Conservation (phyloP, 169 alveolate genomes). For the Cryptosporidium ubiquitum region DNA sequence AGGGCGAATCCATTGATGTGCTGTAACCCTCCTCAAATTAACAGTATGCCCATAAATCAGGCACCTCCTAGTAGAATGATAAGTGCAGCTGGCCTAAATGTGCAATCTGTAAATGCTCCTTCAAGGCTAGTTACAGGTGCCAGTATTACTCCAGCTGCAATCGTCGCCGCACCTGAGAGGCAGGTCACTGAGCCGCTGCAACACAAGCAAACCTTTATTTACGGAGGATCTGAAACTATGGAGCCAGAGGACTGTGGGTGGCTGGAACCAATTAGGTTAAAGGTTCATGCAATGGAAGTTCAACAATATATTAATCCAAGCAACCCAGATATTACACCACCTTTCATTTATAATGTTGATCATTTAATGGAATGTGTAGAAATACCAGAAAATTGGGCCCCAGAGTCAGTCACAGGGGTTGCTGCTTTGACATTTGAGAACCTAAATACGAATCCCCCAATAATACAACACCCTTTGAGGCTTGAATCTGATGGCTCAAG, state of each 20-base stretch:
- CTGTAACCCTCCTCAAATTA: constrained; percentile 55
- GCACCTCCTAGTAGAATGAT: constrained; percentile 72
- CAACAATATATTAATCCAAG: constrained; percentile 70
- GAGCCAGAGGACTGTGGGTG: constrained; percentile 75
- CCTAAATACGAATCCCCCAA: constrained; percentile 57
- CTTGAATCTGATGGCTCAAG: constrained; percentile 56
- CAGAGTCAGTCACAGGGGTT: constrained; percentile 67
- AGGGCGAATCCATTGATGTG: constrained; percentile 71
- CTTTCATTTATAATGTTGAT: constrained; percentile 62
- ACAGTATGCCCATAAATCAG: constrained; percentile 27
- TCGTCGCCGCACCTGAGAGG: constrained; percentile 68
- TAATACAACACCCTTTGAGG: constrained; percentile 46
- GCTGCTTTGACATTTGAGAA: constrained; percentile 73
- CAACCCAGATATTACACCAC: constrained; percentile 68
- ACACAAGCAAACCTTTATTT: constrained; percentile 63
- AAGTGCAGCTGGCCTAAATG: constrained; percentile 72
- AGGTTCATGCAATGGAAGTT: constrained; percentile 73
- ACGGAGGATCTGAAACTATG: constrained; percentile 73
- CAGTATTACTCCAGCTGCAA: constrained; percentile 62
- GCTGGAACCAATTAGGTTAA: constrained; percentile 65
- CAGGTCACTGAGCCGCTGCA: constrained; percentile 72
- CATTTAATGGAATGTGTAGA: constrained; percentile 73
- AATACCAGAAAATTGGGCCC: constrained; percentile 73
- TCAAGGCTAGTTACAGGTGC: constrained; percentile 72
- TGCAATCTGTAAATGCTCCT: constrained; percentile 59